Evolutionary conservation across 1,284 basidiomycete species (phyloP), one percentile per base, ranked within the genome.

Genomic region (Stygiomarasmius scandens): DNA sequence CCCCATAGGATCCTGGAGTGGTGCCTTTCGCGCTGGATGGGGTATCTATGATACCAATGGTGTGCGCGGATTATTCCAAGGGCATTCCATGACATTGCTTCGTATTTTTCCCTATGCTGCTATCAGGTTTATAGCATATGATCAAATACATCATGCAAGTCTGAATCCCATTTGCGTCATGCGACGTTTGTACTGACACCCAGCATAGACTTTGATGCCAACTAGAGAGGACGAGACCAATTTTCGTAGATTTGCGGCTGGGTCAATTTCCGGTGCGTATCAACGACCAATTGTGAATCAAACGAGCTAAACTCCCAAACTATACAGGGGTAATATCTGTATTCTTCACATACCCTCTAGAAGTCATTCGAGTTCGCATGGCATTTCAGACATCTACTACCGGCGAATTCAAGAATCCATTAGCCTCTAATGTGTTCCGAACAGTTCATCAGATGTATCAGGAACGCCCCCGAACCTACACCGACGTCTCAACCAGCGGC

Each of bases 121-220:
- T 52, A 92, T 99, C 73, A 98, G 97, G 75, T 99, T 96, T 70
- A 96, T 98, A 89, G 88, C 93, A 2, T 99, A 99, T 71, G 96
- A 98, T 73, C 88, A 92, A 71, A 77, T 92, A 55, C 91, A 92
- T 75, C 76, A 85, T 64, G 89, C 93, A 66, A 66, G 85, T 73
- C 19, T 2, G 12, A 36, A 24, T 36, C 11, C 19, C 19, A 27
- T 47, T 16, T 14, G 6, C 27, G 25, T 47, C n/a, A n/a, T 52
- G 19, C 58, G 34, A 38, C 54, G 56, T 44, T 63, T 58, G 23
- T 47, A 52, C 46, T 60, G 48, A 52, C 46, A 48, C 45, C 49
- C 46, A 27, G 48, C 10, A 16, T 46, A 86, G 85, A 32, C 83
- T 22, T 73, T 99, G 49, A 98, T 99, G 87, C 95, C 95, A 0